phyloP scores from a whole-genome alignment of 768 basidiomycete species.

The Termitomyces sp. region DNA sequence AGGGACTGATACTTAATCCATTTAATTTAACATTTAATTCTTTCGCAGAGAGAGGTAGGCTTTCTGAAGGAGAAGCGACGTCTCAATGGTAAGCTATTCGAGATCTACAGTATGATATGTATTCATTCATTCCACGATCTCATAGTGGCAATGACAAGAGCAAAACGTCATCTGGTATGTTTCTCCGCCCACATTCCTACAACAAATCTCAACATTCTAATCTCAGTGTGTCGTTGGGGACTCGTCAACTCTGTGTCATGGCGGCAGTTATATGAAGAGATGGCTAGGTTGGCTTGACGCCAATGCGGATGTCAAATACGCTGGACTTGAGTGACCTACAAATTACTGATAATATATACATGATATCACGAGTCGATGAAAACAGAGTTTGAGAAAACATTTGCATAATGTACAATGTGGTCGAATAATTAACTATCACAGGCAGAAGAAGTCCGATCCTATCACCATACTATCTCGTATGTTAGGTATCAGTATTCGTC shows the following conservation, averaged over 20 bases:
- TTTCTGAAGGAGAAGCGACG: conserved; percentile 92
- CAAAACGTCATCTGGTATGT: conserved; percentile 81
- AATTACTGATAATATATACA: background rate
- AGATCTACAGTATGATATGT: background rate
- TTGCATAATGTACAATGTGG: background rate
- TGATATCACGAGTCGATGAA: background rate
- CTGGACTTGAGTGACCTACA: conserved; percentile 50
- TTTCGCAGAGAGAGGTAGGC: conserved; percentile 75
- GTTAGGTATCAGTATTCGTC: conserved; percentile 37
- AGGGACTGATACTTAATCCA: conserved; percentile 9
- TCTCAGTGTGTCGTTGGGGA: conserved; percentile 88
- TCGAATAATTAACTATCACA: background rate
- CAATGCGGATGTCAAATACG: conserved; percentile 88
- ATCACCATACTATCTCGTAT: background rate
- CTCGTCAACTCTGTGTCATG: conserved; percentile 85
- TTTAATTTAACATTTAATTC: background rate
- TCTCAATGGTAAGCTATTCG: conserved; percentile 63
- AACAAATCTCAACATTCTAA: background rate
- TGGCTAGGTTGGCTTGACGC: conserved; percentile 92
- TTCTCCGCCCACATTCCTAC: background rate
- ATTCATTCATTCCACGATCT: conserved; percentile 3
- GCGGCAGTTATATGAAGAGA: conserved; percentile 76
- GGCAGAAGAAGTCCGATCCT: background rate
- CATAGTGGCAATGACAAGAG: conserved; percentile 87
- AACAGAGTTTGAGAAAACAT: too few species aligned